Conservation (phyloP, 2,329 filamentous ascomycete species). For the Colletotrichum godetiae region DNA sequence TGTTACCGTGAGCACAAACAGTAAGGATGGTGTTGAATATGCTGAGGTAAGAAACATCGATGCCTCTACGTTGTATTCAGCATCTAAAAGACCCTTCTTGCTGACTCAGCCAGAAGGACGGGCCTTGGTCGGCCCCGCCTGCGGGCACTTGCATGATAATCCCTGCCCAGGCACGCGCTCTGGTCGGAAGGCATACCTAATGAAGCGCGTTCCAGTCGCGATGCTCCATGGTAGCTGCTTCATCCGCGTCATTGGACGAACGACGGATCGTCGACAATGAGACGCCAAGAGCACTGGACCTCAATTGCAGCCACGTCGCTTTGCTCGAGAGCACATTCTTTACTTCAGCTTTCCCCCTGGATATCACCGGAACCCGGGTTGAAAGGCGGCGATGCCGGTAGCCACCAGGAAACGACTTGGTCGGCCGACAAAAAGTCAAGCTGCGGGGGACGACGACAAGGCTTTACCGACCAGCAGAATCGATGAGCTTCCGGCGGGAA, state of each 20-base stretch:
- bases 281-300: not conserved
- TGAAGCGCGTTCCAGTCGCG: not conserved
- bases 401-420: not conserved
- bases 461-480: not conserved
- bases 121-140: not conserved
- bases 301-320: not conserved
- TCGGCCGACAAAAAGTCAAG: not conserved
- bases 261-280: not conserved
- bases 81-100: not conserved
- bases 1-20: not conserved
- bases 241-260: not conserved
- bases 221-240: not conserved
- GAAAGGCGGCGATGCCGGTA: not conserved
- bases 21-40: not conserved
- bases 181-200: not conserved
- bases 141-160: not conserved
- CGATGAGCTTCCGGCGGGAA: not conserved
- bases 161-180: not conserved
- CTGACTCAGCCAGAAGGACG: not conserved
- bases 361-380: not conserved
- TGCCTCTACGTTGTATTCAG: not conserved
- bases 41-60: not conserved
- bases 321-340: not conserved
- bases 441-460: not conserved
- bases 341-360: too few species aligned